Evolutionary conservation across 345 rosid genomes (phyloP).

Genomic region (Eucalyptus paniculata): DNA sequence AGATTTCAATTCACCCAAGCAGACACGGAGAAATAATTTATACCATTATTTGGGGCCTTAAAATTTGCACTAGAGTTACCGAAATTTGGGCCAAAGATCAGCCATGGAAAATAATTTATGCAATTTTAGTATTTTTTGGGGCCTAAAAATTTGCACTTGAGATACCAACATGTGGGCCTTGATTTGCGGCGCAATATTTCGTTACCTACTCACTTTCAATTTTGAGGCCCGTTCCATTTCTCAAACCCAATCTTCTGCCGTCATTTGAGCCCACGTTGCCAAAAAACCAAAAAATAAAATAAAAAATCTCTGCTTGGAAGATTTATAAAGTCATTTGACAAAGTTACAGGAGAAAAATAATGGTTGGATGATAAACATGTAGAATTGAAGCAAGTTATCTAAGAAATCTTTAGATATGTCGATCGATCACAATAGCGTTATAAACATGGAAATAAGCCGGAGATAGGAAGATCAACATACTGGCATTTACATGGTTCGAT

Average conservation of each 20-base stretch:
- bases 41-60: background rate
- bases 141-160: background rate
- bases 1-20: background rate
- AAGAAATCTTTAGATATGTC: background rate
- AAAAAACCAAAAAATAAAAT: background rate
- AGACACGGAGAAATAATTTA: background rate
- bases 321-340: background rate
- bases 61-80: background rate
- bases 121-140: background rate
- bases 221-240: background rate
- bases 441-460: background rate
- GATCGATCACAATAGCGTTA: background rate
- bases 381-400: background rate
- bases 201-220: background rate
- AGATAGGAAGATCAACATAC: background rate
- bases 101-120: background rate
- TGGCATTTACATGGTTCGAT: background rate
- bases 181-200: background rate
- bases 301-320: background rate
- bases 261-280: background rate
- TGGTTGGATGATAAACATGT: background rate
- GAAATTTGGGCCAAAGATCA: background rate
- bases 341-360: background rate
- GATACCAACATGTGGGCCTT: background rate
- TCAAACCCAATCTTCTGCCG: background rate